phyloP scores from a whole-genome alignment of 345 rosid genomes.

The Anastatica hierochuntica region DNA sequence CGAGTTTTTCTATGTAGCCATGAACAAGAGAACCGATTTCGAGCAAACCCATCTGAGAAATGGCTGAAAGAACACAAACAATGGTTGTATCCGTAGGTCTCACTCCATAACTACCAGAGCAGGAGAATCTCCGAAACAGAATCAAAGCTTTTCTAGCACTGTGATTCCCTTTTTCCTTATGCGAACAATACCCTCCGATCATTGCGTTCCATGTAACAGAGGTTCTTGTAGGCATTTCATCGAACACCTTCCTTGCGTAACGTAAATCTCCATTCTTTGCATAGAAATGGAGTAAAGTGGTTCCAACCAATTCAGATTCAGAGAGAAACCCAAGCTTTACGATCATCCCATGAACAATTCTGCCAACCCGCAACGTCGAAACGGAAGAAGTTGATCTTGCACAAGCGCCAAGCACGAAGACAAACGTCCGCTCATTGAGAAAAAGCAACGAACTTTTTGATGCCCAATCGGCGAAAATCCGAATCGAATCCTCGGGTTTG shows the following conservation, averaged over 20 bases:
- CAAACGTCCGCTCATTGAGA: constrained; percentile 36
- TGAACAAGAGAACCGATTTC: constrained; percentile 42
- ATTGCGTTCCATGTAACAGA: constrained; percentile 53
- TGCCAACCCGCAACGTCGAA: constrained; percentile 32
- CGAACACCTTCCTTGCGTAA: constrained; percentile 44
- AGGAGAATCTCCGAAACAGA: constrained; percentile 34
- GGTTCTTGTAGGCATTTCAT: constrained; percentile 49
- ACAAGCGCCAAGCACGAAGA: constrained; percentile 53
- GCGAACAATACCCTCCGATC: constrained; percentile 48
- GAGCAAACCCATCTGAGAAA: constrained; percentile 40
- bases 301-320: constrained; percentile 31
- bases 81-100: constrained; percentile 50
- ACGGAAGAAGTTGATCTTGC: constrained; percentile 34
- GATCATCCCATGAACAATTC: constrained; percentile 34
- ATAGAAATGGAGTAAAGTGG: constrained; percentile 51
- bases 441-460: constrained; percentile 19
- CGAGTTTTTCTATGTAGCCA: constrained; percentile 45
- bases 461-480: constrained; percentile 38
- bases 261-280: constrained; percentile 31
- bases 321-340: constrained; percentile 31
- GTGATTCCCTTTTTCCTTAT: constrained; percentile 28
- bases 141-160: constrained; percentile 29
- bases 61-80: constrained; percentile 53
- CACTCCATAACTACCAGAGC: constrained; percentile 16
- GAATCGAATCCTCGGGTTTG: constrained; percentile 36